Evolutionary conservation across 495 filamentous ascomycete genomes (phyloP), one percentile per base, ranked within the genome.

Genomic region (Daldinia loculata): DNA sequence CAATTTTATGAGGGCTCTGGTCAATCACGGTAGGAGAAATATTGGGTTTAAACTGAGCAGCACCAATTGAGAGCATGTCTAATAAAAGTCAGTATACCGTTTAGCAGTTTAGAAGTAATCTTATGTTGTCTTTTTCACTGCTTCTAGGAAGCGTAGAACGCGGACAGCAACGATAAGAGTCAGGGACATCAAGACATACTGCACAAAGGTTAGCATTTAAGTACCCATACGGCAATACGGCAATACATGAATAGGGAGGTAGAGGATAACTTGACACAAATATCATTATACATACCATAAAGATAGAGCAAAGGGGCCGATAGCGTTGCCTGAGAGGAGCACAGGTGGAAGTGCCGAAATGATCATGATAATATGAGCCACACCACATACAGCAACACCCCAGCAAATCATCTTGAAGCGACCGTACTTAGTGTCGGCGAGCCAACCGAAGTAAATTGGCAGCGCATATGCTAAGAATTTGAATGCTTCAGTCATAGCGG

Each of bases 1-100:
- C 74, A 19, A 78, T 66, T 67, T 81, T 80, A 72, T 84, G 82
- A n/a, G 79, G 82, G 61, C 84, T 90, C 79, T 95, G 92, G 70
- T 94, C 92, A 45, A 91, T 91, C 71, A 94, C 86, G 38, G 90
- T 82, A 6, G 88, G 88, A 7, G 85, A 83, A 45, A 89, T 83
- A 64, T 87, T 86, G 36, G 90, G 89, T 79, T 95, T 95, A 81
- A 95, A 84, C 56, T 82, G 78, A 29, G 79, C 78, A 5, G 87
- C 85, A 29, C 87, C 87, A 57, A 89, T 76, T 52, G 86, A 84
- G 26, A 90, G 83, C 67, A 88, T 80, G 66, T 87, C 78, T 72
- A 81, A 70, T 6, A 79, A 3, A 30, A 71, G 24, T 77, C 74
- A 63, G 82, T 67, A 58, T 77, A 74, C 17, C 78, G 76, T 36